Base-by-base conservation (phyloP, 1,284 basidiomycete species). In the Pseudozyma pruni region DNA sequence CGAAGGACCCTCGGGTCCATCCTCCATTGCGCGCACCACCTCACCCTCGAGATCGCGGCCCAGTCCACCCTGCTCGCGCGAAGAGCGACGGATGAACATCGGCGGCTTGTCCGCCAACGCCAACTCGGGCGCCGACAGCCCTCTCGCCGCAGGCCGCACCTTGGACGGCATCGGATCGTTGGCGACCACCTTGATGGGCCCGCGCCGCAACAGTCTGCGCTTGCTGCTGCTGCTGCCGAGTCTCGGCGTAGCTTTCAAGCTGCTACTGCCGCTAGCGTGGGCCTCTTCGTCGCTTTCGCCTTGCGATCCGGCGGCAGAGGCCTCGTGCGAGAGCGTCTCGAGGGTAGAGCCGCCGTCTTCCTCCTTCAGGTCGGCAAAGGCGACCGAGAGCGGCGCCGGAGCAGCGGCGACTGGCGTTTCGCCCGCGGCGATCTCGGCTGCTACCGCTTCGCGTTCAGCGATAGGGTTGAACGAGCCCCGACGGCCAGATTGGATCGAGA, bases 31-130 rank as follows among this genome's bases (percentile, higher is more conserved):
- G 5, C 70, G 34, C 16, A 75, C 59, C 14, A 78, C 49, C 38
- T 78, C 76, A n/a, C 72, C 74, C 11, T 75, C 72, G 14, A 79
- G 59, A 35, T 79, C 77, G 19, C 76, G 50, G n/a, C 77, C 77
- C 37, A 79, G 44, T 2, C 77, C 77, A 3, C 69, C 77, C 44
- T 79, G 77, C 42, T 74, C 75, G 32, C 77, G 63, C 32, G 60
- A 70, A 13, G 72, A 72, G 0, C 74, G 42, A n/a, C 75, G 57
- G 20, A 79, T 59, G n/a, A 72, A 57, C 2, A 72, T 57, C 2
- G 70, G 70, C 16, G 70, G 52, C 49, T 72, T 72, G 37, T 60
- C 59, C 8, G 70, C 63, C 43, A 68, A 8, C 0, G 69, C 69
- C 20, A 50, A 4, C 45, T 72, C 69, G 16, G 62, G 69, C 13